Conservation (phyloP, 2,329 filamentous ascomycete genomes). For the Aspergillus costaricaensis region DNA sequence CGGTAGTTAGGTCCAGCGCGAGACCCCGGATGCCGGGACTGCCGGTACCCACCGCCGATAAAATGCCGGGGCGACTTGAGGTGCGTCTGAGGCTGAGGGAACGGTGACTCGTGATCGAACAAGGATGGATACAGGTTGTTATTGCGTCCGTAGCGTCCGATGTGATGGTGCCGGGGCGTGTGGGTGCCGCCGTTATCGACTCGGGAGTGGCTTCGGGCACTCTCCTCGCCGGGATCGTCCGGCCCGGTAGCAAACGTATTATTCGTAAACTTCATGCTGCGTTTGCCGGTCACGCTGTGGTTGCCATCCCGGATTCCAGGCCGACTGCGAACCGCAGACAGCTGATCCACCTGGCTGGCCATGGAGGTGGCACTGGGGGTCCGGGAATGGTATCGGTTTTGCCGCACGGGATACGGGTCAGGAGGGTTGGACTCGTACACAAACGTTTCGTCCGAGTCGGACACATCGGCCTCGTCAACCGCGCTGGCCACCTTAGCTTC, state of each 20-base stretch:
- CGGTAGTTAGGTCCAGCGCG: slow-evolving; percentile 56
- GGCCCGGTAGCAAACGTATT: slow-evolving; percentile 66
- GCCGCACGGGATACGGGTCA: slow-evolving; percentile 57
- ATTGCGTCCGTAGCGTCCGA: slow-evolving; percentile 74
- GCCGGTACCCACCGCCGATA: slow-evolving; percentile 57
- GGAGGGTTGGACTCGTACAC: slow-evolving; percentile 97
- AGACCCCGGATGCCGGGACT: slow-evolving; percentile 71
- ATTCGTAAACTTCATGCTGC: slow-evolving; percentile 95
- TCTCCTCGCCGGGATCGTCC: slow-evolving; percentile 67
- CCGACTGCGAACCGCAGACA: slow-evolving; percentile 58
- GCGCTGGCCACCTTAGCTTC: slow-evolving; percentile 95
- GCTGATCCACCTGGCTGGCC: slow-evolving; percentile 52
- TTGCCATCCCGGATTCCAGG: slow-evolving; percentile 66
- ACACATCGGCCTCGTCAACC: slow-evolving; percentile 93
- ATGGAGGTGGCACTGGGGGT: slow-evolving; percentile 90
- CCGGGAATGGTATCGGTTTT: slow-evolving; percentile 82
- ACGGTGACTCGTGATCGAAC: slow-evolving; percentile 77
- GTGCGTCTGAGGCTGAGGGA: slow-evolving; percentile 62
- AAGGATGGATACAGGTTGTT: slow-evolving; percentile 65
- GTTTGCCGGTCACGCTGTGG: slow-evolving; percentile 70
- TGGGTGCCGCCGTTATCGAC: slow-evolving; percentile 57
- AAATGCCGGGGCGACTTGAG: slow-evolving; percentile 62
- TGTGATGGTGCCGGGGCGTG: slow-evolving; percentile 74
- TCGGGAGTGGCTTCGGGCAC: slow-evolving; percentile 61
- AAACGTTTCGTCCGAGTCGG: slow-evolving; percentile 97